Conservation (phyloP, 2,329 filamentous ascomycete genomes). For the Colletotrichum graminicola region DNA sequence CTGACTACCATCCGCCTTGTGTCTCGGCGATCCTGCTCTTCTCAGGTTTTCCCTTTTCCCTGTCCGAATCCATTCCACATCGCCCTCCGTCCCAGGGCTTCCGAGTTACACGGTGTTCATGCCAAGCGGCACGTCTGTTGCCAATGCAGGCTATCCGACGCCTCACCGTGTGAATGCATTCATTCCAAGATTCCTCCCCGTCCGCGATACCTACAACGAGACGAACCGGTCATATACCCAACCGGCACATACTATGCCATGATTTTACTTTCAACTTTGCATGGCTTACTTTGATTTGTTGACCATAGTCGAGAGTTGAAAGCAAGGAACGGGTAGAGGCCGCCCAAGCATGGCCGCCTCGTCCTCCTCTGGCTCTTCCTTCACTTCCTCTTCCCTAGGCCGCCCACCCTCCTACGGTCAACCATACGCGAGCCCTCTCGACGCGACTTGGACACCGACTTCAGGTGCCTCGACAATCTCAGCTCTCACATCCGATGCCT, state of each 20-base stretch:
- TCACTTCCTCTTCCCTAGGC: constrained; percentile 59
- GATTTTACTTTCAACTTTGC: not conserved
- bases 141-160: not conserved
- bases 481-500: constrained; percentile 55
- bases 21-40: not conserved
- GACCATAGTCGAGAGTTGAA: constrained; percentile 17
- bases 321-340: constrained; percentile 1
- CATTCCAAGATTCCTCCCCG: constrained; percentile 3
- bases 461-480: constrained; percentile 60
- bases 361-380: constrained; percentile 63
- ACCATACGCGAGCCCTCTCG: constrained; percentile 57
- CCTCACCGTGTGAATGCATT: constrained; percentile 31
- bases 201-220: constrained; percentile 7
- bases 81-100: not conserved
- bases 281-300: constrained; percentile 21
- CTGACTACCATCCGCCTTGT: not conserved
- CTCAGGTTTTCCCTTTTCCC: not conserved
- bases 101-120: not conserved
- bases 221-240: constrained; percentile 10
- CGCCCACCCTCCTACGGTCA: constrained; percentile 57
- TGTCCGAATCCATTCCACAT: not conserved
- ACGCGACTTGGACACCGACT: constrained; percentile 61
- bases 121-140: not conserved
- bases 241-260: constrained; percentile 27
- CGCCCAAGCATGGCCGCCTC: constrained; percentile 53